Evolutionary conservation across 2,329 filamentous ascomycete genomes (phyloP).

Genomic region (Scolecobasidium constrictum): DNA sequence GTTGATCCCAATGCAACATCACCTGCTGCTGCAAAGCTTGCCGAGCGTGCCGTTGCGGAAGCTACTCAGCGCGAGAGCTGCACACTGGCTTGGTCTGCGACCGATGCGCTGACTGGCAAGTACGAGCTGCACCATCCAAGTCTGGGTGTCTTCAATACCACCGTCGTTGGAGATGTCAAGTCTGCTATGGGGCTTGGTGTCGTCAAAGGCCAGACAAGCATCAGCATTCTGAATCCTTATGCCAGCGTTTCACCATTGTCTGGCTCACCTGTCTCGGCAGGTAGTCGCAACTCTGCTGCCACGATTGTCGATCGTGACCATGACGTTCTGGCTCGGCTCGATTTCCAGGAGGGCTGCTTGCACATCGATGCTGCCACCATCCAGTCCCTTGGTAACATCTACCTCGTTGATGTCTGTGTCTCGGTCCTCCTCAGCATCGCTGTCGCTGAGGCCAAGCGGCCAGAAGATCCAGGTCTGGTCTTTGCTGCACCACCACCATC

Average conservation of each 20-base stretch:
- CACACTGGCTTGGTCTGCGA: constrained; percentile 50
- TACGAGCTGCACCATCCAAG: constrained; percentile 36
- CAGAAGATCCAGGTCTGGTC: constrained; percentile 12
- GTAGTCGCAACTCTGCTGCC: constrained; percentile 13
- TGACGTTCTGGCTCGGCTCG: constrained; percentile 31
- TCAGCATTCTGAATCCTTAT: constrained; percentile 27
- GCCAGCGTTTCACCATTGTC: constrained; percentile 12
- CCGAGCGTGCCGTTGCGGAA: constrained; percentile 47
- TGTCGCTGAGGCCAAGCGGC: constrained; percentile 31
- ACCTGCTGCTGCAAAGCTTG: constrained; percentile 48
- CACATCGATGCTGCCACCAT: constrained; percentile 34
- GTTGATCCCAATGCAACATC: constrained; percentile 58
- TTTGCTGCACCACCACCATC: constrained; percentile 21
- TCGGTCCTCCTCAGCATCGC: constrained; percentile 33
- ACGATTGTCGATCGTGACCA: constrained; percentile 18
- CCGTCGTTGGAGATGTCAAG: constrained; percentile 28
- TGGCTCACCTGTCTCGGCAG: constrained; percentile 12
- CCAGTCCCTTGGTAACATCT: constrained; percentile 30
- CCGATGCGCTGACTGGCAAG: constrained; percentile 21
- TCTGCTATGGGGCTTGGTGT: constrained; percentile 4
- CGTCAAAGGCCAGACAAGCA: constrained; percentile 16
- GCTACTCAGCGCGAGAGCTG: constrained; percentile 60
- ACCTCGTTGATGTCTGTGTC: constrained; percentile 34
- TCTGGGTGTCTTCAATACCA: constrained; percentile 31
- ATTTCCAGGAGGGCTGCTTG: constrained; percentile 30